Conservation (phyloP, 352 stramenopile genomes). For the Phytophthora europaea region DNA sequence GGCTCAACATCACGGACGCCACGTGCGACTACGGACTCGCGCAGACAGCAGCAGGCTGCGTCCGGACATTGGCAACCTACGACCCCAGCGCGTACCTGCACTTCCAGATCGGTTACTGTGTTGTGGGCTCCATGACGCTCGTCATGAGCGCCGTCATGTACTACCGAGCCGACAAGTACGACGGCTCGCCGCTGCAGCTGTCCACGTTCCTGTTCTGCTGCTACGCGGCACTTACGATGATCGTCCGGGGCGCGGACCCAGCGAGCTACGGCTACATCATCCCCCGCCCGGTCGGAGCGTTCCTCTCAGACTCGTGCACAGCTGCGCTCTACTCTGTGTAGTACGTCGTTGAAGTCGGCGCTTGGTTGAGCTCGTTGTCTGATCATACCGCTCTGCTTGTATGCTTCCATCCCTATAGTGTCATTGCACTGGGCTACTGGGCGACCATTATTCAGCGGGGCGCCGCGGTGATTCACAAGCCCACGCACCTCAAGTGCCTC, state of each 20-base stretch:
- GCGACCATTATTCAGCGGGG: constrained; percentile 66
- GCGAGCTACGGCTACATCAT: constrained; percentile 60
- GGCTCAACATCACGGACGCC: constrained; percentile 47
- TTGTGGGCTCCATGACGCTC: constrained; percentile 46
- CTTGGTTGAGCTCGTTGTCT: neutral
- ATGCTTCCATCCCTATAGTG: constrained; percentile 32
- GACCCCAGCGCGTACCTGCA: constrained; percentile 38
- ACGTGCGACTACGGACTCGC: constrained; percentile 71
- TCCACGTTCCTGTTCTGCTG: constrained; percentile 61
- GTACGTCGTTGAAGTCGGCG: constrained; percentile 31
- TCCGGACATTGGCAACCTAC: constrained; percentile 54
- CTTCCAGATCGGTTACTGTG: constrained; percentile 55
- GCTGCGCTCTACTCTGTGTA: constrained; percentile 69
- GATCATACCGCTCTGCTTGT: neutral
- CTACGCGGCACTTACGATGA: constrained; percentile 61
- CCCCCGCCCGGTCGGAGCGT: constrained; percentile 48
- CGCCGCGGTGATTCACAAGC: constrained; percentile 38
- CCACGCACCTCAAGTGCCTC: constrained; percentile 37
- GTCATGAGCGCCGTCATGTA: constrained; percentile 57
- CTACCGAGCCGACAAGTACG: constrained; percentile 43
- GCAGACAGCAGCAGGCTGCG: constrained; percentile 45
- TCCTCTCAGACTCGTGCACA: constrained; percentile 70
- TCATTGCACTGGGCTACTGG: constrained; percentile 69
- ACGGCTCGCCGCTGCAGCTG: constrained; percentile 58
- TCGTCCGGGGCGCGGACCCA: constrained; percentile 65